Base-by-base conservation (phyloP, 345 rosid genomes). In the Zanthoxylum bungeanum region DNA sequence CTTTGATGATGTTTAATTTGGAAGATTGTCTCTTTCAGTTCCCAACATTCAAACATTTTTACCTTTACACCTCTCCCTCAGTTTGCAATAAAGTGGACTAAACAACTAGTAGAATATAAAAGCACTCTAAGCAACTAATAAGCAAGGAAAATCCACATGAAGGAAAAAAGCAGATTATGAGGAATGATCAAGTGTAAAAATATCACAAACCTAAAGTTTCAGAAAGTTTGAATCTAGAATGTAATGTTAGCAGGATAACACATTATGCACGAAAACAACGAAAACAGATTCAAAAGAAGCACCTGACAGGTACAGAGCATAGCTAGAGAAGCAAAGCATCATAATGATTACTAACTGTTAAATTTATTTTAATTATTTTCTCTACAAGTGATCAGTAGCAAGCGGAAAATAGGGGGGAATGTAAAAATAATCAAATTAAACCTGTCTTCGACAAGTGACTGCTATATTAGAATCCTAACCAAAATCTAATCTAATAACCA, bases 401-500 rank as follows among this genome's bases (percentile, higher is more conserved):
- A 30, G 37, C 72, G 22, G 21, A 62, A 73, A 76, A 31, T 44
- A 21, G 24, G 16, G 65, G 9, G 12, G 37, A 11, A 37, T 22
- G 49, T 7, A 68, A 53, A 14, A 40, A 16, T 46, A 53, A 63
- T 31, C 31, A 55, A 72, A 36, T 1, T 46, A 34, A 27, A 14
- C 30, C 27, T 50, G 40, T n/a, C 37, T 31, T 21, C 19, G 57
- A 58, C 34, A 47, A 46, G 58, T 40, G 56, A 21, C 14, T 34
- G 59, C 62, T 63, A 64, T 61, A 73, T 57, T 60, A 64, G 46
- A 68, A 56, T 40, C 69, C 36, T 33, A 31, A 66, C 61, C 58
- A 70, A 60, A 40, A 53, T 67, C 70, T 60, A 80, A 69, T 70
- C 76, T 55, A 70, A 51, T 17, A 53, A 64, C 60, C 63, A 42